A percentile compares a stretch with the other conserved stretches of the same genome.
Evolutionary conservation across 2,329 filamentous ascomycete genomes (phyloP).

Genomic region (Fusarium sp.): DNA sequence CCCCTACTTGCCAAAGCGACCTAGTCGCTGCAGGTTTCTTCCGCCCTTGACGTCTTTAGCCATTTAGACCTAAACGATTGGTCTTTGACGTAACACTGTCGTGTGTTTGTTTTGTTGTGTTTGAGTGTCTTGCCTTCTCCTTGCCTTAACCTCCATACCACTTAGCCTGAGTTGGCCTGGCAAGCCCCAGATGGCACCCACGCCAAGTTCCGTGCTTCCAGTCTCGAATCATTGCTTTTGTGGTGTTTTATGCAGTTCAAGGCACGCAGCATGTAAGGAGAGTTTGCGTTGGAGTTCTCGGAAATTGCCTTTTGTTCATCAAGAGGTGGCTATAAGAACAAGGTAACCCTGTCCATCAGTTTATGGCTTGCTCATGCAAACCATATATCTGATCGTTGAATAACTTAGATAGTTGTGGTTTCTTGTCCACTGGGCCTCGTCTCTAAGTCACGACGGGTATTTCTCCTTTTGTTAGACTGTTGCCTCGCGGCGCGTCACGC

Average conservation of each 20-base stretch:
- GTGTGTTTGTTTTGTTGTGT: slow-evolving; percentile 27
- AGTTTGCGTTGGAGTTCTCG: slow-evolving; percentile 7
- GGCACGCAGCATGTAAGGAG: slow-evolving; percentile 36
- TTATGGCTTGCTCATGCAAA: slow-evolving; percentile 15
- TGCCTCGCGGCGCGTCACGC: slow-evolving; percentile 23
- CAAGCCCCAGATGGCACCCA: slow-evolving; percentile 23
- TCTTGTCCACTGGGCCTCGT: slow-evolving; percentile 9
- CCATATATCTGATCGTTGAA: slow-evolving; percentile 9
- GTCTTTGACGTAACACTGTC: slow-evolving; percentile 11
- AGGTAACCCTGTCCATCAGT: slow-evolving; percentile 19
- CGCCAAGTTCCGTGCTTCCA: slow-evolving; percentile 25
- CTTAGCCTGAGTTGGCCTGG: slow-evolving; percentile 38
- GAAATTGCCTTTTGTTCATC: slow-evolving; percentile 10
- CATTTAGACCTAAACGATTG: slow-evolving; percentile 21
- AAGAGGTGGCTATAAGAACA: slow-evolving; percentile 26
- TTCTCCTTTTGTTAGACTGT: slow-evolving; percentile 28
- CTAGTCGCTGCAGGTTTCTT: slow-evolving; percentile 37
- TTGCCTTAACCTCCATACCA: slow-evolving; percentile 40
- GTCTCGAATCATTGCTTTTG: slow-evolving; percentile 33
- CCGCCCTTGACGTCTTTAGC: slow-evolving; percentile 32
- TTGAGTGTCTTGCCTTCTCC: slow-evolving; percentile 40
- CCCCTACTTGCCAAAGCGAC: slow-evolving; percentile 14
- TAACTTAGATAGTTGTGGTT: not conserved
- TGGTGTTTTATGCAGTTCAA: slow-evolving; percentile 10
- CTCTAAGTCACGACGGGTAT: not conserved